Evolutionary conservation across 176 grass and related monocot species (phyloP).

Genomic region (Eleusine coracana): DNA sequence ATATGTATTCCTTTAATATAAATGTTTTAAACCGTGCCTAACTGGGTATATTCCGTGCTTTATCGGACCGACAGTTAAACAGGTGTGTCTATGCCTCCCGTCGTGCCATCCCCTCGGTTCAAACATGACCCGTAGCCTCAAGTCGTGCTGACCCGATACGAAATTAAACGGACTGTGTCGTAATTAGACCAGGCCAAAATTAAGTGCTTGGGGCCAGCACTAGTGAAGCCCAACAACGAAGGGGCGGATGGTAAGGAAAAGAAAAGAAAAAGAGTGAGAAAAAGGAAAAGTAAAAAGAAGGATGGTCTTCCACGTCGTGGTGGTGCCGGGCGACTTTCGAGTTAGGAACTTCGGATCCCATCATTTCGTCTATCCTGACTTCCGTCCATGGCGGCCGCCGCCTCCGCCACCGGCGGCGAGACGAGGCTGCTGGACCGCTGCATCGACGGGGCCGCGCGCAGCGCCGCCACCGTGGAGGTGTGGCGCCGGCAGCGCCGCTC

Average conservation of each 20-base stretch:
- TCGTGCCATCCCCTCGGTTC: too few relatives aligned
- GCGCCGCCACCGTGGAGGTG: conserved; percentile 57
- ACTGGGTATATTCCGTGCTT: too few relatives aligned
- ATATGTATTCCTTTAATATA: too few relatives aligned
- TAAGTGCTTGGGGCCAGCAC: too few relatives aligned
- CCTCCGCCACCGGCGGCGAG: not conserved
- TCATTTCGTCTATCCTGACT: not conserved
- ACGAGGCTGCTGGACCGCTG: conserved; percentile 55
- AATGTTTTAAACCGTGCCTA: too few relatives aligned
- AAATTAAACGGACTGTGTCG: too few relatives aligned
- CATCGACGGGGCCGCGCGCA: conserved; percentile 61
- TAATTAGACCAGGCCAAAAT: too few relatives aligned
- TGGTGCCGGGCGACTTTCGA: not conserved
- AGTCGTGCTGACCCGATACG: too few relatives aligned
- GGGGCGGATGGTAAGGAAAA: not conserved
- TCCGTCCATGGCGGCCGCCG: conserved; percentile 25
- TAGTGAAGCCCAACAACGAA: too few relatives aligned
- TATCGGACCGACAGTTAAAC: too few relatives aligned
- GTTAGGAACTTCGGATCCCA: not conserved
- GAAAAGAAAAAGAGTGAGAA: not conserved
- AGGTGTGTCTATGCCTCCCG: too few relatives aligned
- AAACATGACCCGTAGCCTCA: too few relatives aligned
- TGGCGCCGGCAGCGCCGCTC: conserved; percentile 87
- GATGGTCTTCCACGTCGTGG: not conserved
- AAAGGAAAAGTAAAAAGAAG: not conserved